Percentiles rank a stretch among this genome's conserved stretches.
Conservation (phyloP, 768 basidiomycete genomes). For the Podaxis carcinomalis region DNA sequence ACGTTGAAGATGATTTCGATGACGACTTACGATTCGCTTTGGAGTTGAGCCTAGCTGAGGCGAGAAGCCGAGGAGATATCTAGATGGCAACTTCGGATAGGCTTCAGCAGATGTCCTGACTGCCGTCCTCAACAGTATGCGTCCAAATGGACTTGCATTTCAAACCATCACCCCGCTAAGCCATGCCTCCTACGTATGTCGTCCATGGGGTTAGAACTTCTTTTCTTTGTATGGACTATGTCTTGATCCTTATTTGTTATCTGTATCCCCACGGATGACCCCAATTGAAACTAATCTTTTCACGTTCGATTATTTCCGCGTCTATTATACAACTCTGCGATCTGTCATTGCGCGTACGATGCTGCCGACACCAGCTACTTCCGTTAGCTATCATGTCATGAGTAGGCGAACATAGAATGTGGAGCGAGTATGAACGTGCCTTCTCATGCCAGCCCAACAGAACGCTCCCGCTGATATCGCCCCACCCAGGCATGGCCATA, state of each 20-base stretch:
- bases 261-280: neutral
- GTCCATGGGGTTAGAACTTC: neutral
- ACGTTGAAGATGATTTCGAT: conserved; percentile 41
- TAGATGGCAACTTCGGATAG: neutral
- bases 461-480: conserved; percentile 58
- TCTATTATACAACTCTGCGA: conserved; percentile 42
- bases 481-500: conserved; percentile 69
- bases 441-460: conserved; percentile 93
- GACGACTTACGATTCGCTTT: conserved; percentile 63
- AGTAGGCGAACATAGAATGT: neutral
- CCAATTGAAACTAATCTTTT: neutral
- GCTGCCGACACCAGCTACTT: conserved; percentile 90
- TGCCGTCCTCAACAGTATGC: conserved; percentile 4
- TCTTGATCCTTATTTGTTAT: too few relatives aligned
- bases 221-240: neutral
- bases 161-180: neutral
- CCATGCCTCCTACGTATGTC: neutral
- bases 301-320: neutral
- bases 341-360: conserved; percentile 83
- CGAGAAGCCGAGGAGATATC: conserved; percentile 33
- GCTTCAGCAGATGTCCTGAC: neutral
- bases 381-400: conserved; percentile 62
- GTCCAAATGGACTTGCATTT: neutral
- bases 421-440: conserved; percentile 39
- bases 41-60: conserved; percentile 69